Evolutionary conservation across 176 grass and related monocot species (phyloP), one percentile per base, ranked within the genome.

Genomic region (Avena sativa): DNA sequence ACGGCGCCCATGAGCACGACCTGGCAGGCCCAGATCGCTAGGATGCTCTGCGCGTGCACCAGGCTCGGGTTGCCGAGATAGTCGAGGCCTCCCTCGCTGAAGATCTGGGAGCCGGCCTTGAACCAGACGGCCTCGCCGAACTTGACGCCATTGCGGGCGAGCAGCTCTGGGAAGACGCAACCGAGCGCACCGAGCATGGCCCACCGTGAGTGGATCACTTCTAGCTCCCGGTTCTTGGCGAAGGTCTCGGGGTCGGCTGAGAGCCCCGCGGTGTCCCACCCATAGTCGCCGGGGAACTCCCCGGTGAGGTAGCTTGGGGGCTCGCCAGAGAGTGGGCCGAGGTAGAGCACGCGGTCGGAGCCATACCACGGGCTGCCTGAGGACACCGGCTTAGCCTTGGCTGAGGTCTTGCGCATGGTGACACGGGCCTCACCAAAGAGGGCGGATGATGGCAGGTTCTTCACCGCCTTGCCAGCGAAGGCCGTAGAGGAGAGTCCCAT

Each of bases 81-180:
- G 85, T 97, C 93, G 1, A 97, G 79, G 2, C 95, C 95, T 3
- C 95, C 95, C 65, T 98, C 95, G 50, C 91, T 93, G 79, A 97
- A 97, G 76, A 97, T 97, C 69, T 97, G 95, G 7, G 95, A 79
- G 0, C 95, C 95, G 0, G 93, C 95, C 87, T 98, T 98, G 95
- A 98, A 98, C 95, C 95, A 98, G 0, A 98, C 89, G 2, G 95
- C 93, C 93, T 98, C 93, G 40, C 91, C 93, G 83, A 98, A 98
- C 68, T 92, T 93, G 59, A 97, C 91, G 1, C 95, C 95, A 20
- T 95, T 97, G 79, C 95, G 93, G 38, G 95, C 55, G 15, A 97
- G 93, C 28, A 97, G 85, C 83, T 97, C 95, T 0, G 95, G 95
- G 83, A 97, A 97, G 58, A 97, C 91, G 71, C 93, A 97, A 2